A percentile compares a stretch with the other conserved stretches of the same genome.
These are phyloP conservation scores for Colletotrichum salicis DNA, from an alignment of 2,329 filamentous ascomycete genomes.

Conservation along the genomic window DNA sequence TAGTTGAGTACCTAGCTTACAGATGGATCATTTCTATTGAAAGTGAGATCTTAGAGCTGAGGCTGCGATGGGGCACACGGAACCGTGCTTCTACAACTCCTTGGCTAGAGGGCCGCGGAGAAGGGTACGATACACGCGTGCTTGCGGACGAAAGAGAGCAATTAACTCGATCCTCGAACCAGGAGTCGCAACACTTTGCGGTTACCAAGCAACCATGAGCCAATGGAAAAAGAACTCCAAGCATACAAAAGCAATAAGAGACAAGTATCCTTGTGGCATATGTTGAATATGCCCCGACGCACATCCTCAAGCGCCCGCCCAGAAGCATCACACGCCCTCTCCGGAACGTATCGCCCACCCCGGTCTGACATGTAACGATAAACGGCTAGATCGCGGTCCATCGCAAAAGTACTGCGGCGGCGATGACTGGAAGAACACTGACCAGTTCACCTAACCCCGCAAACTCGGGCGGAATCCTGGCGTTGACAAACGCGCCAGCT, in stretches of 20 bases:
- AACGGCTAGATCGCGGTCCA: conserved; percentile 47
- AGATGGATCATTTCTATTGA: neutral
- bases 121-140: neutral
- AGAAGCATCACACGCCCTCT: conserved; percentile 2
- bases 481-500: conserved; percentile 69
- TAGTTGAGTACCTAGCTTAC: neutral
- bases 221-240: neutral
- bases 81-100: neutral
- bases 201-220: neutral
- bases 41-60: neutral
- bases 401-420: conserved; percentile 61
- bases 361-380: neutral
- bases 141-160: neutral
- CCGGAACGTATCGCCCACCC: neutral
- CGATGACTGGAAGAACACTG: conserved; percentile 77
- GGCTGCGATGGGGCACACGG: neutral
- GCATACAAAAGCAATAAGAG: neutral
- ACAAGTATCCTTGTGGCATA: neutral
- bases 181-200: neutral
- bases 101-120: neutral
- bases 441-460: conserved; percentile 79
- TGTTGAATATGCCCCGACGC: conserved; percentile 24
- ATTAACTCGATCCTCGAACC: neutral
- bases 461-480: conserved; percentile 66
- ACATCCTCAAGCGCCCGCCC: conserved; percentile 18